Percentiles rank a stretch among this genome's conserved stretches.
Conservation (phyloP, 192 early-diverging fungal species). For the Coemansia sp. region DNA sequence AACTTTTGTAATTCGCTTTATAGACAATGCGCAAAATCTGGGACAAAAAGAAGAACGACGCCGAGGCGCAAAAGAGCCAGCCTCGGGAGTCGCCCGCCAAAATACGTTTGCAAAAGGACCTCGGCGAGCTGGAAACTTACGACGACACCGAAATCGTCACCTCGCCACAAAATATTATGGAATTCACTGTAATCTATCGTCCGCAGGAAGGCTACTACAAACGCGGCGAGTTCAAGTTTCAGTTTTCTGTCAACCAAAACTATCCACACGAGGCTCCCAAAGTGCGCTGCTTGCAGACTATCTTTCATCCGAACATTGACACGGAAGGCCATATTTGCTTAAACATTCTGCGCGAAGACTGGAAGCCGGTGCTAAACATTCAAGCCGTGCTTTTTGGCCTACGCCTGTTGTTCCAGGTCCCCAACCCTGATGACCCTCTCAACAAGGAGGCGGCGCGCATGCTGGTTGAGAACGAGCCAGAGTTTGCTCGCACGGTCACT, state of each 20-base stretch:
- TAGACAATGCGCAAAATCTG: slow-evolving; percentile 85
- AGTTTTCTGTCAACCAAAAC: slow-evolving; percentile 76
- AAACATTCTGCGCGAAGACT: slow-evolving; percentile 96
- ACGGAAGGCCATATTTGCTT: slow-evolving; percentile 94
- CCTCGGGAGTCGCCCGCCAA: slow-evolving; percentile 77
- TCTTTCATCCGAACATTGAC: slow-evolving; percentile 99
- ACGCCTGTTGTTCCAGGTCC: slow-evolving; percentile 89
- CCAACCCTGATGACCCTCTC: slow-evolving; percentile 95
- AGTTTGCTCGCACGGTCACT: slow-evolving; percentile 76
- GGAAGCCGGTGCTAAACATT: slow-evolving; percentile 97
- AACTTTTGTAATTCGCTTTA: not conserved
- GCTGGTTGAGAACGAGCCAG: slow-evolving; percentile 64
- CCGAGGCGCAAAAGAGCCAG: slow-evolving; percentile 69
- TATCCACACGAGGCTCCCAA: slow-evolving; percentile 96
- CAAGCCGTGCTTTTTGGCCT: slow-evolving; percentile 87
- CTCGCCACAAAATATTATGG: slow-evolving; percentile 70
- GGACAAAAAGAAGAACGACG: slow-evolving; percentile 80
- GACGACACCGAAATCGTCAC: slow-evolving; percentile 80
- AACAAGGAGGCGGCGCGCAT: slow-evolving; percentile 94
- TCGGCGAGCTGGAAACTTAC: slow-evolving; percentile 76
- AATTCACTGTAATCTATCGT: slow-evolving; percentile 78
- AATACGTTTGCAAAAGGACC: slow-evolving; percentile 93
- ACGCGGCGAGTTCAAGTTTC: slow-evolving; percentile 80
- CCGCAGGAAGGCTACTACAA: slow-evolving; percentile 88
- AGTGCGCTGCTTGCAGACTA: slow-evolving; percentile 83